These are phyloP conservation scores for Odontarrhena argentea DNA, from an alignment of 345 rosid genomes.

Conservation along the genomic window DNA sequence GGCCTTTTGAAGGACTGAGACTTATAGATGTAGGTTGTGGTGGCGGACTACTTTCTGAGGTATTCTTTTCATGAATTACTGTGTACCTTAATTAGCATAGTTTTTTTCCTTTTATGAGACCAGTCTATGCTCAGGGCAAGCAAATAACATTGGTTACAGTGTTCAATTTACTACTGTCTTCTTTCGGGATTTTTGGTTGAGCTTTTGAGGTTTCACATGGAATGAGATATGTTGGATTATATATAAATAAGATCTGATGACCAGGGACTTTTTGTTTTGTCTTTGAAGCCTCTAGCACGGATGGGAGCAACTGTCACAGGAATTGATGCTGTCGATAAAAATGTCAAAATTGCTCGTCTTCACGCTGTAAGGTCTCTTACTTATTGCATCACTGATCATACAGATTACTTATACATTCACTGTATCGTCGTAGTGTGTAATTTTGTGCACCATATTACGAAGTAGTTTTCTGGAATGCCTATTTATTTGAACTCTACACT, in stretches of 20 bases:
- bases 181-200: constrained; percentile 1
- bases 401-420: neutral
- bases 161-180: neutral
- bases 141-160: neutral
- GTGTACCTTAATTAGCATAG: neutral
- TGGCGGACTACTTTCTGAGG: constrained; percentile 97
- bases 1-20: constrained; percentile 83
- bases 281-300: constrained; percentile 87
- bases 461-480: constrained; percentile 1
- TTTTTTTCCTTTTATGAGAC: neutral
- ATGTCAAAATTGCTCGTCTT: constrained; percentile 81
- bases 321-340: constrained; percentile 90
- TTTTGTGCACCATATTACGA: constrained; percentile 2
- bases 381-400: constrained; percentile 9
- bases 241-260: constrained; percentile 20
- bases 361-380: constrained; percentile 74
- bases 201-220: constrained; percentile 9
- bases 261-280: constrained; percentile 23
- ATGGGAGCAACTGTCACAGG: constrained; percentile 97
- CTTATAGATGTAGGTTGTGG: constrained; percentile 90
- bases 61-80: constrained; percentile 28
- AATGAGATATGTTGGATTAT: constrained; percentile 16
- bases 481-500: neutral
- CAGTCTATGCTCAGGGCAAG: neutral
- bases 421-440: neutral